Evolutionary conservation across 1,139 yeast species (phyloP).

Genomic region (Candida mesenterica): DNA sequence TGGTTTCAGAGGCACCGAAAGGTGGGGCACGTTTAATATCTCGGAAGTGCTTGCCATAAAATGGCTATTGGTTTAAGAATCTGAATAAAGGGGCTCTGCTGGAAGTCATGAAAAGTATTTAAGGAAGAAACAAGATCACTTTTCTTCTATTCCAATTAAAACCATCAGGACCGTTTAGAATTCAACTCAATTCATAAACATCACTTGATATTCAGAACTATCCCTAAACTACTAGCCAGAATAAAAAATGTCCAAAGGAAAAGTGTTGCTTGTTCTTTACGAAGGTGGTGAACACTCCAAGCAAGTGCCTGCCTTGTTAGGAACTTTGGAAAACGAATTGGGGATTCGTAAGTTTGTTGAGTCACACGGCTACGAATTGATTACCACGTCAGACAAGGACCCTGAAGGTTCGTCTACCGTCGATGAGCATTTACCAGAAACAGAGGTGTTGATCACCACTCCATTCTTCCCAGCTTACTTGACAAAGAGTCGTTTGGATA

Average conservation of each 20-base stretch:
- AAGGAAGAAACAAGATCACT: too few species aligned
- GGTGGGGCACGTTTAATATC: too few species aligned
- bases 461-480: constrained; percentile 85
- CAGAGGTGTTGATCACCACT: constrained; percentile 76
- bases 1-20: too few species aligned
- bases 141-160: too few species aligned
- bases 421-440: constrained; percentile 65
- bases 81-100: too few species aligned
- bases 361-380: constrained; percentile 63
- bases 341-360: constrained; percentile 69
- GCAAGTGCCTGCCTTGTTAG: constrained; percentile 61
- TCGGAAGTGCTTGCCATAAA: too few species aligned
- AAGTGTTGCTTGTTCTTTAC: constrained; percentile 57
- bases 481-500: constrained; percentile 60
- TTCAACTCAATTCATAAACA: too few species aligned
- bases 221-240: too few species aligned
- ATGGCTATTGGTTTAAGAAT: too few species aligned
- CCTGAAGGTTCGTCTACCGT: constrained; percentile 54
- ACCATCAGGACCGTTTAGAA: too few species aligned
- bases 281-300: constrained; percentile 56
- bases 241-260: constrained; percentile 25
- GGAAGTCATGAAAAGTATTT: too few species aligned
- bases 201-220: too few species aligned
- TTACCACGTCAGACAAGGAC: constrained; percentile 69
- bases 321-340: constrained; percentile 73